Conservation (phyloP, 2,329 filamentous ascomycete species). For the Cercospora sp. region DNA sequence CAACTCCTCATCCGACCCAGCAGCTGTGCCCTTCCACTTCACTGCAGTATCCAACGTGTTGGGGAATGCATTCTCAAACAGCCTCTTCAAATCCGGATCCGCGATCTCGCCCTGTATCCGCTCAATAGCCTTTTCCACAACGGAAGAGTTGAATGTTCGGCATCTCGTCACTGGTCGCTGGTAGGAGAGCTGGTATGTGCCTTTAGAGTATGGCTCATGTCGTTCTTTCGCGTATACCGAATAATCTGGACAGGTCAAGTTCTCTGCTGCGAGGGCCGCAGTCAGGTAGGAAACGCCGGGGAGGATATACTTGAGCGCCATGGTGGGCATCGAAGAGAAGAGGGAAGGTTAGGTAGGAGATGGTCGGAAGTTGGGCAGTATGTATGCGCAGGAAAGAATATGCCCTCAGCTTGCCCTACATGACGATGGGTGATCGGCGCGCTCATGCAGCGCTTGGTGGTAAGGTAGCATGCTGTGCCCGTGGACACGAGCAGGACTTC, state of each 20-base stretch:
- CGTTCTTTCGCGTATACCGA: slow-evolving; percentile 43
- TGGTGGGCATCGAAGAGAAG: background rate
- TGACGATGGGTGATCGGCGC: slow-evolving; percentile 6
- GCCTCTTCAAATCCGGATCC: slow-evolving; percentile 63
- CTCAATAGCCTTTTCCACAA: slow-evolving; percentile 44
- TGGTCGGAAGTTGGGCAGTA: background rate
- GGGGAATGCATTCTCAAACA: slow-evolving; percentile 72
- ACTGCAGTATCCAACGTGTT: slow-evolving; percentile 75
- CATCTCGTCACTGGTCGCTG: slow-evolving; percentile 47
- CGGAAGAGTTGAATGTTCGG: slow-evolving; percentile 49
- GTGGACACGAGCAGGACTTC: background rate
- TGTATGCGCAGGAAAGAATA: background rate
- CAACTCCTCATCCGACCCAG: slow-evolving; percentile 58
- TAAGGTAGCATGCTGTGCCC: background rate
- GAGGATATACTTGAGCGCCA: slow-evolving; percentile 18
- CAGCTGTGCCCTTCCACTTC: slow-evolving; percentile 62
- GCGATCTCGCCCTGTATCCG: slow-evolving; percentile 39
- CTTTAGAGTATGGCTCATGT: slow-evolving; percentile 48
- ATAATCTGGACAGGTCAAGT: slow-evolving; percentile 43
- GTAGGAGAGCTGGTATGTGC: slow-evolving; percentile 48
- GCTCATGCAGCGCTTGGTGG: slow-evolving; percentile 1
- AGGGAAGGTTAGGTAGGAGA: background rate
- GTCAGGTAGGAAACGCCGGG: slow-evolving; percentile 10
- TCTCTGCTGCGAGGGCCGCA: slow-evolving; percentile 16
- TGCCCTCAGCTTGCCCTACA: background rate